Percentiles rank a stretch among this genome's conserved stretches.
phyloP scores from a whole-genome alignment of 306 rosid genomes.

The Spatholobus suberectus region DNA sequence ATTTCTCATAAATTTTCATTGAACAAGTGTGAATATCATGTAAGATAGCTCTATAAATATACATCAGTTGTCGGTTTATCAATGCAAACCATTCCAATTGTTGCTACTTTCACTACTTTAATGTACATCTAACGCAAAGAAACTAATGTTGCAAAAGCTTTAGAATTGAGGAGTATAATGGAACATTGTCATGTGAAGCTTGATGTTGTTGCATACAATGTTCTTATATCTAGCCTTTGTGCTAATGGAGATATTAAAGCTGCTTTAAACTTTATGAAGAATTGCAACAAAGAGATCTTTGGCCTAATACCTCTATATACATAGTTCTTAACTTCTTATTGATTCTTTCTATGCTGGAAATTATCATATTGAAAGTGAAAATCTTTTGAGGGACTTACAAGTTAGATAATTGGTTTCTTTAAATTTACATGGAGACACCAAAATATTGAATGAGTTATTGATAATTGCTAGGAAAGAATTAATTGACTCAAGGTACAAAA shows the following conservation, averaged over 20 bases:
- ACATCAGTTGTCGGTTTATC: too few relatives aligned
- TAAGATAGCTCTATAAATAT: too few relatives aligned
- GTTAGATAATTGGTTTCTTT: conserved; percentile 54
- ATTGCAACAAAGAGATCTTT: conserved; percentile 62
- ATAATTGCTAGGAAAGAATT: conserved; percentile 49
- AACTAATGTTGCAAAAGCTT: too few relatives aligned
- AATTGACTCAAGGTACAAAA: conserved; percentile 40
- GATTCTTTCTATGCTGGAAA: conserved; percentile 49
- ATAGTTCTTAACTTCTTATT: too few relatives aligned
- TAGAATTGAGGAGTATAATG: too few relatives aligned
- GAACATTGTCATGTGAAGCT: too few relatives aligned
- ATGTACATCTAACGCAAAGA: too few relatives aligned
- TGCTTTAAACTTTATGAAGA: conserved; percentile 76
- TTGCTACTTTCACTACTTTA: too few relatives aligned
- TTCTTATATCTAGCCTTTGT: conserved; percentile 73
- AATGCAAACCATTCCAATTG: too few relatives aligned
- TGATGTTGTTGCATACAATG: conserved; percentile 59
- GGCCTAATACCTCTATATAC: conserved; percentile 65
- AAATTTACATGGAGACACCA: conserved; percentile 44
- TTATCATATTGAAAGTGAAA: conserved; percentile 45
- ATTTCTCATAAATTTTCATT: too few relatives aligned
- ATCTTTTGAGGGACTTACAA: conserved; percentile 60
- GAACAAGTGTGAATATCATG: too few relatives aligned
- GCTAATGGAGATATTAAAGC: conserved; percentile 58
- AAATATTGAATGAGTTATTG: conserved; percentile 41